Evolutionary conservation across 148 eudicot species (phyloP), one percentile per base, ranked within the genome.

Genomic region (Gaultheria prostrata): DNA sequence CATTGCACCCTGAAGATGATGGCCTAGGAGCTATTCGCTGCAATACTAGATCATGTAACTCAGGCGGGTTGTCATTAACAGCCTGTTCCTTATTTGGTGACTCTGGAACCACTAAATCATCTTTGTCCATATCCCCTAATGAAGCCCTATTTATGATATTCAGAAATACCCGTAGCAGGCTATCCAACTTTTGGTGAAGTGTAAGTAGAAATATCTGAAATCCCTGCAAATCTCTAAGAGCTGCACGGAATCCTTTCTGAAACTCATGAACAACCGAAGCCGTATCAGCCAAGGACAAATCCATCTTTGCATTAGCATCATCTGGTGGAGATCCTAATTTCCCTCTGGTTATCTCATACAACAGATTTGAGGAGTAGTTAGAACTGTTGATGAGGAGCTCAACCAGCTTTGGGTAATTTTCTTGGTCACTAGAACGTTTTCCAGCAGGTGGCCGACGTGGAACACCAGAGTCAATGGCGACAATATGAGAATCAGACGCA

Each of bases 371-470:
- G 49, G 99, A 92, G 86, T 93, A 95, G 45, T 88, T 90, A 35
- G 92, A 89, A 89, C 95, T 95, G 86, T 97, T 97, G 72, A 95
- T 91, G 75, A 95, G 92, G 85, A 97, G 95, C 92, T 97, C 99
- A 85, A 97, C 95, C 61, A 97, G 81, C 83, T 93, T 93, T 18
- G 99, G 99, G 83, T 95, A 97, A 84, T 89, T 97, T 83, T 86
- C 89, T 81, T 93, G 98, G 87, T 97, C 99, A 90, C 89, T 92
- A 76, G 90, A 82, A 78, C 98, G 99, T 84, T 95, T 95, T 17
- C 94, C 93, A 83, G 94, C 98, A 72, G 99, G 99, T 74, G 99
- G 99, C 82, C 98, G 92, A 57, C 99, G 96, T 87, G 99, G 98
- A 76, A 97, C 98, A 86, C 95, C 95, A 83, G 98, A 95, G 90